Percentiles rank a stretch among this genome's conserved stretches.
Conservation (phyloP, 768 basidiomycete species). For the Naganishia kalamii region DNA sequence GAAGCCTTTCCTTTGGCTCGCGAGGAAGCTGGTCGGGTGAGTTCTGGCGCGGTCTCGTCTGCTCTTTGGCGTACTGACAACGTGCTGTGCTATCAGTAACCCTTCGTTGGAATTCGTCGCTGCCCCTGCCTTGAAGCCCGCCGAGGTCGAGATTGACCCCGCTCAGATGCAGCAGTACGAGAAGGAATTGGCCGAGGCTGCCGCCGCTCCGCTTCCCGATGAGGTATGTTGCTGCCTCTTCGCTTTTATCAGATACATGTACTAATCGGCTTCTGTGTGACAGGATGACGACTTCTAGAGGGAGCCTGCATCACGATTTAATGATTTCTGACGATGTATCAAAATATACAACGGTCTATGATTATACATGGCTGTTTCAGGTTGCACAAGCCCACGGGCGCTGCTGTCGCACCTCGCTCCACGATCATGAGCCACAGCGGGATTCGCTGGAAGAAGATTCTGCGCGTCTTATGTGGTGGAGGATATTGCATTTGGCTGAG, state of each 20-base stretch:
- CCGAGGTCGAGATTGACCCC: slow-evolving; percentile 79
- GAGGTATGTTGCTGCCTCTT: slow-evolving; percentile 53
- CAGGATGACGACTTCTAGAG: slow-evolving; percentile 25
- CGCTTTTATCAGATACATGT: no score
- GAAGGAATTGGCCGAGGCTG: slow-evolving; percentile 74
- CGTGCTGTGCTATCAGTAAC: slow-evolving; percentile 56
- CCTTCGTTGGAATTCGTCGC: slow-evolving; percentile 86
- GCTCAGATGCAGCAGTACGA: slow-evolving; percentile 72
- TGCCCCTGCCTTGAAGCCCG: slow-evolving; percentile 88
- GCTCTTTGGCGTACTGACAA: neutral
- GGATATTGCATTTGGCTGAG: no score
- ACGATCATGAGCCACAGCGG: no score
- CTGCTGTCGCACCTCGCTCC: no score
- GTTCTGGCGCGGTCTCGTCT: slow-evolving; percentile 39
- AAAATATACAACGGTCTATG: slow-evolving; percentile 15
- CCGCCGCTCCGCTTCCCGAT: slow-evolving; percentile 88
- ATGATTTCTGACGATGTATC: slow-evolving; percentile 17
- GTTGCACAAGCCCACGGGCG: neutral
- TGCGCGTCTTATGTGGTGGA: no score
- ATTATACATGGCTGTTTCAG: neutral
- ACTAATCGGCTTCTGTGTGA: neutral
- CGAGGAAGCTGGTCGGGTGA: slow-evolving; percentile 92
- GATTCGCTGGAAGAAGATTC: no score
- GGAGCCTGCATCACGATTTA: slow-evolving; percentile 1
- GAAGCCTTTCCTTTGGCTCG: slow-evolving; percentile 99